Base-by-base conservation (phyloP, 371 early-diverging fungal genomes). In the Apophysomyces variabilis region DNA sequence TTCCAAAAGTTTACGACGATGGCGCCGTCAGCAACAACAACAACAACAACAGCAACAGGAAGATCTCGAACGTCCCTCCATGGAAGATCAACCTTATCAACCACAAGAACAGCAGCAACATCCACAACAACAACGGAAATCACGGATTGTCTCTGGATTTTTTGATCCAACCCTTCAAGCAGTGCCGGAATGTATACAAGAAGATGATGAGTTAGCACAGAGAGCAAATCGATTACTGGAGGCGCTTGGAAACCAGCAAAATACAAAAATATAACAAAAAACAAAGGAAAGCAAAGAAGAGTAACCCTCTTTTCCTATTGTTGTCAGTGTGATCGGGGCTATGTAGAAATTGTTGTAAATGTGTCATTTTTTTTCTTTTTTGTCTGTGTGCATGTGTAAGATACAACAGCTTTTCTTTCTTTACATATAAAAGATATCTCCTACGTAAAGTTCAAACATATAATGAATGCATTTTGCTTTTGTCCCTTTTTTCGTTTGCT, bases 1-100 rank as follows among this genome's bases (percentile, higher is more conserved):
- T 39, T 70, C 70, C 1, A 70, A 64, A 58, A 70, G 66, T 37
- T 58, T 70, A 45, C 71, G 71, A 36, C 66, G 66, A 11, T 70
- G 71, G 67, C 61, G 71, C n/a, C 63, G 61, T 7, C 66, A 65
- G 32, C 32, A 26, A 26, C 32, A 26, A 26, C 32, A 26, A 26
- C 32, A 26, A 26, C 32, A 26, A 18, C 18, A 18, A 26, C 32
- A 26, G 35, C 69, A 68, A 37, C 69, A 68, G 18, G 64, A 68
- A 57, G 64, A 68, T 36, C 61, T 21, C 32, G 61, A 46, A 39
- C 61, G 32, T 21, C 5, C 61, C 1, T 18, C 61, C 5, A 7
- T 61, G 44, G 16, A 39, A 44, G 37, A 18, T 35, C 37, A 26
- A 3, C 32, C 32, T 1, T 26, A 26, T 26, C 32, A 3, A 26